Evolutionary conservation across 1,284 basidiomycete species (phyloP).

Genomic region (Trametes pubescens): DNA sequence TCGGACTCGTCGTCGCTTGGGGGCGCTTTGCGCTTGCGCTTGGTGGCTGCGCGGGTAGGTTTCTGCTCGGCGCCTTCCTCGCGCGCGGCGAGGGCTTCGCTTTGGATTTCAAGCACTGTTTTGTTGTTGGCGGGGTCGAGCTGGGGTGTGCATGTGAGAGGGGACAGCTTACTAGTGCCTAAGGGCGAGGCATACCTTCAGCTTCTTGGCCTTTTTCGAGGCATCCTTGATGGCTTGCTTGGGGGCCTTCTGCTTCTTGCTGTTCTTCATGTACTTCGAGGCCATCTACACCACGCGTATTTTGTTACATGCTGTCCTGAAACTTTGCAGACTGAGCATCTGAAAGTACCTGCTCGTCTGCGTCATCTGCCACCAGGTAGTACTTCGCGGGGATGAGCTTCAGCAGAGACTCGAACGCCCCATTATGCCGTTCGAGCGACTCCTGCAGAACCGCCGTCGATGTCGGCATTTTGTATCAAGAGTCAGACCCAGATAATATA

Average conservation of each 20-base stretch:
- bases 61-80: constrained; percentile 28
- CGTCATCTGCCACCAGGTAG: constrained; percentile 78
- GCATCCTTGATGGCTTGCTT: constrained; percentile 90
- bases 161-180: neutral
- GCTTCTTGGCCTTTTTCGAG: constrained; percentile 83
- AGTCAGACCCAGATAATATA: neutral
- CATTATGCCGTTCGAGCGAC: constrained; percentile 85
- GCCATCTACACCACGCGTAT: constrained; percentile 47
- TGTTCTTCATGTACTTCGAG: constrained; percentile 89
- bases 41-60: constrained; percentile 34
- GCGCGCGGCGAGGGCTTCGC: constrained; percentile 52
- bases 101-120: constrained; percentile 80
- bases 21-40: constrained; percentile 61
- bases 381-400: constrained; percentile 88
- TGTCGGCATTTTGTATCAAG: constrained; percentile 54
- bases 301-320: neutral
- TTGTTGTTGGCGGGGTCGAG: constrained; percentile 92
- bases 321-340: neutral
- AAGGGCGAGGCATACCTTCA: constrained; percentile 67
- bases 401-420: constrained; percentile 82
- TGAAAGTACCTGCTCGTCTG: constrained; percentile 66
- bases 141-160: constrained; percentile 39
- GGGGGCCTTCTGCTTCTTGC: constrained; percentile 82
- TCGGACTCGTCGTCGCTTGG: constrained; percentile 42
- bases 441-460: constrained; percentile 58